Base-by-base conservation (phyloP, 768 basidiomycete genomes). In the Rhizopogon salebrosus region DNA sequence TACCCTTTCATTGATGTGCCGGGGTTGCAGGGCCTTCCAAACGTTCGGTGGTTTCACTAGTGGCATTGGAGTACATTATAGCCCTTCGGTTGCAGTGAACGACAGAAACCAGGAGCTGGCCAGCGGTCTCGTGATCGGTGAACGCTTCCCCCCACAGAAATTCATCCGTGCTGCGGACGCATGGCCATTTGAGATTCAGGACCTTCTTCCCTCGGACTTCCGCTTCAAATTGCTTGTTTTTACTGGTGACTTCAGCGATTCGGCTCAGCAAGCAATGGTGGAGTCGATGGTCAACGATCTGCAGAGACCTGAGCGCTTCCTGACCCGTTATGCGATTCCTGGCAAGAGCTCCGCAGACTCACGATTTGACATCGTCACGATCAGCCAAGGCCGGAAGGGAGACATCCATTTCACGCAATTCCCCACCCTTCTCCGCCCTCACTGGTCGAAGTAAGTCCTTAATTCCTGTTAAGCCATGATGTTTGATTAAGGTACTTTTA, bases 201-300 rank as follows among this genome's bases (percentile, higher is more conserved):
- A 80, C 57, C 63, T 76, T 16, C 65, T 79, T 42, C 73, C 72
- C 1, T 66, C 76, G 3, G 75, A 82, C 60, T 69, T 69, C 41
- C 71, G 76, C 39, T 82, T 75, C 68, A 77, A 80, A 54, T 27
- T 82, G 22, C 54, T 82, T 48, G 55, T 78, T 16, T 81, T 80
- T 59, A 58, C 62, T 0, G 79, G 79, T 6, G 68, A 78, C 43
- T 53, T 64, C 35, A 55, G 43, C 24, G 59, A 66, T 11, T 38
- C 60, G 22, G 18, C 13, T 22, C 68, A 75, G 42, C 42, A 29
- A 16, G 42, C 46, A 24, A 68, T 53, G 40, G 50, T 72, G 9
- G 55, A 64, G 11, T 48, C 56, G 6, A 52, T 71, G 49, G 70
- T 67, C 1, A 58, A 53, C 27, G 59, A 66, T 34, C 45, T 75